phyloP scores from a whole-genome alignment of 2,329 filamentous ascomycete species.

The Aspergillus sp. region DNA sequence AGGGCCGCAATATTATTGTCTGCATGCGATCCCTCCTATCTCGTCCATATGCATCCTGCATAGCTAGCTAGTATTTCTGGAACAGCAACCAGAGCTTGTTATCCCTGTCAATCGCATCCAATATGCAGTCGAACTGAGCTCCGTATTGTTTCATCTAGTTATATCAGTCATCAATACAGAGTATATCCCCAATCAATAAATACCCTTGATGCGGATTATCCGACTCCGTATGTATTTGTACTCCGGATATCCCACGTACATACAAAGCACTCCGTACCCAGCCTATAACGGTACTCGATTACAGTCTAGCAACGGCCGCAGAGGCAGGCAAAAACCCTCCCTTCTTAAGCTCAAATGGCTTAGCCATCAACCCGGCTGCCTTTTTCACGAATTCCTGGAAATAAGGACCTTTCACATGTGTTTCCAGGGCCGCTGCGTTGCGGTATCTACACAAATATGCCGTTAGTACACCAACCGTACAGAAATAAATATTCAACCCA shows the following conservation, averaged over 20 bases:
- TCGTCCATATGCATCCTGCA: too few species aligned
- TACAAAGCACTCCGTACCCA: background rate
- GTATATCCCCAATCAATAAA: too few species aligned
- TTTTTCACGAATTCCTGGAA: conserved; percentile 17
- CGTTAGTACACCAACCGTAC: background rate
- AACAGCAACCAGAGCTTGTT: too few species aligned
- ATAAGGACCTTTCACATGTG: conserved; percentile 18
- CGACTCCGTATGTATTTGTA: too few species aligned
- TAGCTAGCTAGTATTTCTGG: too few species aligned
- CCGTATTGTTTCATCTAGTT: too few species aligned
- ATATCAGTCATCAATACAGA: too few species aligned
- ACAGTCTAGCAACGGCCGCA: conserved; percentile 18
- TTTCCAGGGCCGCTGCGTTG: conserved; percentile 17
- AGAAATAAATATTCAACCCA: background rate
- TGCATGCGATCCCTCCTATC: too few species aligned
- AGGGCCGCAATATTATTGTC: too few species aligned
- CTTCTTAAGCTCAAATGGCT: conserved; percentile 18
- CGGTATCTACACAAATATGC: conserved; percentile 17
- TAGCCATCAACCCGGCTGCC: conserved; percentile 12
- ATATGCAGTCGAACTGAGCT: too few species aligned
- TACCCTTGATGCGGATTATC: too few species aligned
- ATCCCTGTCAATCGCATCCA: too few species aligned
- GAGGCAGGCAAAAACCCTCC: conserved; percentile 14
- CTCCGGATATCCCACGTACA: background rate
- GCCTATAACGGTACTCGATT: background rate